Base-by-base conservation (phyloP, 192 early-diverging fungal genomes). In the Podila minutissima region DNA sequence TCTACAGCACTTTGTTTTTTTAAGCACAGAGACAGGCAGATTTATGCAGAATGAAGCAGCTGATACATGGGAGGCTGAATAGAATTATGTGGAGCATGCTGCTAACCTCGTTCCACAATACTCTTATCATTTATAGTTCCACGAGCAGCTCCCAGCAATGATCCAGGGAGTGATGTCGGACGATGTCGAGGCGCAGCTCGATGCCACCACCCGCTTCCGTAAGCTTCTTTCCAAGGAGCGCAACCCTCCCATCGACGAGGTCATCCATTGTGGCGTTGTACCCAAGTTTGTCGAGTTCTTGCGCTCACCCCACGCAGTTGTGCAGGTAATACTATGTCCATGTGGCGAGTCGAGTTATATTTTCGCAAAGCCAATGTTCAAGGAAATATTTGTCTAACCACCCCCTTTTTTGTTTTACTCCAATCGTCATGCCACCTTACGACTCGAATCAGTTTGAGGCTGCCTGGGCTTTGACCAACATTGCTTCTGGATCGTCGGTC, bases 381-480 rank as follows among this genome's bases (percentile, higher is more conserved):
- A 46, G 41, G 1, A 46, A 17, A 15, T 46, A 46, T 46, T 12
- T 46, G 15, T 46, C 41, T 46, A 17, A 46, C 41, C 41, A 46
- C 41, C 41, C 35, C 41, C 41, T 46, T 46, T 46, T 46, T 46
- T 46, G 41, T 46, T 46, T 46, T 46, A 46, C 41, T 46, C 41
- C 41, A 12, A 46, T 46, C 15, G 13, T 46, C 41, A 46, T 46
- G 41, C 41, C 41, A 46, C 41, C 41, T 8, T 46, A 46, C 41
- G 0, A 46, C 3, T 46, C 41, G 41, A 46, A 46, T 22, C 83
- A 93, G 96, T 99, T 99, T 86, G 98, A 99, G 84, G 95, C 98
- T 53, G 97, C 96, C 29, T 99, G 98, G 98, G 98, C 98, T 28
- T 87, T 99, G 81, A 99, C 98, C 71, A 99, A 99, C 87, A 99